Percentiles rank a stretch among this genome's conserved stretches.
Conservation (phyloP, 768 basidiomycete species). For the Lactifluus subvellereus region DNA sequence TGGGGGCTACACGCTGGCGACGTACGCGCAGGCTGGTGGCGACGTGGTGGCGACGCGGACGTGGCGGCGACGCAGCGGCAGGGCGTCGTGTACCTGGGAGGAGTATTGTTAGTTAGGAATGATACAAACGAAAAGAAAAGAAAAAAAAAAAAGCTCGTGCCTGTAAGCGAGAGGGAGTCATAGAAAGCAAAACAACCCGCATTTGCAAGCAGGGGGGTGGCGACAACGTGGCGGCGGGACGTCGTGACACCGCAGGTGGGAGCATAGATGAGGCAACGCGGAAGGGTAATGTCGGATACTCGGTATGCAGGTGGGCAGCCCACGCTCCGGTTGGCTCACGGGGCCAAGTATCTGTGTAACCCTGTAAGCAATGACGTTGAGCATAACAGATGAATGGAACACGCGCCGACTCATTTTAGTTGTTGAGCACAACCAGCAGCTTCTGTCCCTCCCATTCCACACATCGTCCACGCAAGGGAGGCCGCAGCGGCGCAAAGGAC, state of each 20-base stretch:
- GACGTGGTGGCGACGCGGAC: no score
- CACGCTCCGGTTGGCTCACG: slow-evolving; percentile 69
- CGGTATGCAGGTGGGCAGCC: slow-evolving; percentile 52
- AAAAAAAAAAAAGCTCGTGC: no score
- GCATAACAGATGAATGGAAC: not conserved
- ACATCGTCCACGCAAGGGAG: slow-evolving; percentile 33
- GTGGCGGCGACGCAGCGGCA: no score
- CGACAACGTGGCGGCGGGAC: no score
- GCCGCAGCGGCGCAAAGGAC: slow-evolving; percentile 57
- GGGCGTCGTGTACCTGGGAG: no score
- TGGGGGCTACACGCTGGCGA: no score
- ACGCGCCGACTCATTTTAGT: slow-evolving; percentile 58
- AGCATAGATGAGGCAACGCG: slow-evolving; percentile 65
- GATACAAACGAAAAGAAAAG: no score
- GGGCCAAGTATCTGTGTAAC: slow-evolving; percentile 65
- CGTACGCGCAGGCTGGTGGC: no score
- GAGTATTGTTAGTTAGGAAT: no score
- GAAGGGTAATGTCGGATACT: slow-evolving; percentile 65
- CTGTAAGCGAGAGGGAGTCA: no score
- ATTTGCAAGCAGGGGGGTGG: no score
- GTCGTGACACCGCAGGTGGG: slow-evolving; percentile 30
- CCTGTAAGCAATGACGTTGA: slow-evolving; percentile 5
- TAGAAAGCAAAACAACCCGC: no score
- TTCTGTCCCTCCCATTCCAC: slow-evolving; percentile 35
- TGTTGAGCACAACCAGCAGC: slow-evolving; percentile 69